phyloP scores from a whole-genome alignment of 768 basidiomycete species.

The Mycena vulgaris region DNA sequence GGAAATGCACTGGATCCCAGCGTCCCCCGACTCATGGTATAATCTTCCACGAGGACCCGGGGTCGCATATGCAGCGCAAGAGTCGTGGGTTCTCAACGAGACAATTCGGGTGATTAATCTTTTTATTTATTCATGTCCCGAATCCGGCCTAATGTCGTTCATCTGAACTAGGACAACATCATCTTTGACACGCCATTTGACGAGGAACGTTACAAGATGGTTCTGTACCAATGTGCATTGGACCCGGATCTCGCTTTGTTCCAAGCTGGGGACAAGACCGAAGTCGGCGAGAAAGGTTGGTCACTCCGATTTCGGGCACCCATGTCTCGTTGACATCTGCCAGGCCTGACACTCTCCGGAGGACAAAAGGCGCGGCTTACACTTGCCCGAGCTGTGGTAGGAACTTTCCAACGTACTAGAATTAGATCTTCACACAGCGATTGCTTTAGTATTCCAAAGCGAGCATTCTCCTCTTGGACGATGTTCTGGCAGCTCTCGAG shows the following conservation, averaged over 20 bases:
- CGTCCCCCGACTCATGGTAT: slow-evolving; percentile 71
- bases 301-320: slow-evolving; percentile 62
- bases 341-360: slow-evolving; percentile 44
- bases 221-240: slow-evolving; percentile 81
- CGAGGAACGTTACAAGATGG: slow-evolving; percentile 84
- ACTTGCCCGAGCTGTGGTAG: slow-evolving; percentile 58
- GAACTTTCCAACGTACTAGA: not conserved
- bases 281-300: slow-evolving; percentile 76
- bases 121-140: not conserved
- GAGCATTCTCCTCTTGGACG: slow-evolving; percentile 77
- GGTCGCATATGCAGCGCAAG: slow-evolving; percentile 86
- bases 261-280: slow-evolving; percentile 76
- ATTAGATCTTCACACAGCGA: not conserved
- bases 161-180: slow-evolving; percentile 75
- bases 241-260: slow-evolving; percentile 81
- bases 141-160: not conserved
- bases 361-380: slow-evolving; percentile 64
- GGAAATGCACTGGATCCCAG: slow-evolving; percentile 77
- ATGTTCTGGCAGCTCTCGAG: slow-evolving; percentile 78
- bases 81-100: slow-evolving; percentile 88
- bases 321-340: not conserved
- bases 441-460: slow-evolving; percentile 60
- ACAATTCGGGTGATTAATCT: slow-evolving; percentile 70
- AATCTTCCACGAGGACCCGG: slow-evolving; percentile 77
- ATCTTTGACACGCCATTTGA: slow-evolving; percentile 85